Conservation (phyloP, 768 basidiomycete species). For the Bullera alba region DNA sequence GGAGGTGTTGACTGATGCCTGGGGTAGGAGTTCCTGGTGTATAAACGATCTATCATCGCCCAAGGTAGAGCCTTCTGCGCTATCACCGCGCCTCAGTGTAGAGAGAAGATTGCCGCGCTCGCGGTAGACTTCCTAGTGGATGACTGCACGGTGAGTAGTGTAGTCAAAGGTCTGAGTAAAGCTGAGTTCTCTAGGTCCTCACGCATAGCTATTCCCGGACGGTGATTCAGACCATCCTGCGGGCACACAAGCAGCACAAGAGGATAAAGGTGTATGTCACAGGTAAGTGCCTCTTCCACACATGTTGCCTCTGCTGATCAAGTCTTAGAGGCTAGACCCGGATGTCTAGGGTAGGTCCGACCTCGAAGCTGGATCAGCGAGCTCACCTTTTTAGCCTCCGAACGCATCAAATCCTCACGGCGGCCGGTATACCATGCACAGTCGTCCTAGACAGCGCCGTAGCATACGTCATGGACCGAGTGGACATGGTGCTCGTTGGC, state of each 20-base stretch:
- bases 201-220: constrained; percentile 96
- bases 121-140: constrained; percentile 92
- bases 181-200: constrained; percentile 59
- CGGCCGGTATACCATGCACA: constrained; percentile 87
- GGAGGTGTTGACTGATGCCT: not conserved
- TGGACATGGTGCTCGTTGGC: constrained; percentile 90
- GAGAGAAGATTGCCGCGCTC: constrained; percentile 79
- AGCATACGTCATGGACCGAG: constrained; percentile 92
- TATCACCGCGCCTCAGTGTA: constrained; percentile 71
- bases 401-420: constrained; percentile 78
- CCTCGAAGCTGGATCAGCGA: too few species aligned
- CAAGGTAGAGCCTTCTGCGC: constrained; percentile 70
- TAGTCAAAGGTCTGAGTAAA: not conserved
- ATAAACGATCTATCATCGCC: constrained; percentile 72
- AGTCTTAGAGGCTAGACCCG: not conserved
- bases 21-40: constrained; percentile 63
- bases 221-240: constrained; percentile 83
- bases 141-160: constrained; percentile 57
- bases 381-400: constrained; percentile 58
- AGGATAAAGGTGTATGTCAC: constrained; percentile 96
- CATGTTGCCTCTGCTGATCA: constrained; percentile 75
- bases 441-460: constrained; percentile 94
- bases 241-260: constrained; percentile 77
- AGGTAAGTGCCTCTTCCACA: constrained; percentile 53
- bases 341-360: not conserved